Base-by-base conservation (phyloP, 2,329 filamentous ascomycete genomes). In the Gnomoniopsis sp. region DNA sequence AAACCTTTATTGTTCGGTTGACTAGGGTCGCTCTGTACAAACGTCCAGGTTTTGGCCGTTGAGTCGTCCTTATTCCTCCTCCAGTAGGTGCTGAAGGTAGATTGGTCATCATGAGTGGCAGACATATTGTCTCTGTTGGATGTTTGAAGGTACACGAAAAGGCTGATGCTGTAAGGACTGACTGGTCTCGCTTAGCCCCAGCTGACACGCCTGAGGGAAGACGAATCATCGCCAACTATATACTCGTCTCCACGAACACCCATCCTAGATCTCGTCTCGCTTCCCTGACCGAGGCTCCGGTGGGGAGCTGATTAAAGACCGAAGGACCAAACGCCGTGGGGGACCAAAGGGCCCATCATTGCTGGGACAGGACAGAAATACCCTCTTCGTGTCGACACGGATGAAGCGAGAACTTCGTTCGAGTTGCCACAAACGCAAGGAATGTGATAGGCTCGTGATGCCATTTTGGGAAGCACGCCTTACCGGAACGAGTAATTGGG, bases 81-180 rank as follows among this genome's bases (percentile, higher is more conserved):
- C 77, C 78, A 78, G 59, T 77, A 81, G 11, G 71, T 65, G n/a
- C 71, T 69, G 64, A 81, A 81, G n/a, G 78, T 78, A 2, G 78
- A 77, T 59, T 75, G 70, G 17, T 64, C 65, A 22, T 44, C 61
- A 2, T 62, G 63, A 19, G 65, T 53, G 49, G 30, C 41, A 47
- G 44, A 47, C 44, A 47, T 23, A 3, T 23, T 21, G 19, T 47
- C 44, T 47, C 10, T 12, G 3, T 11, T 23, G 10, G 17, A 21
- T 10, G 21, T 15, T 47, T 47, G 19, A 7, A 2, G 11, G 44
- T 21, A 47, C 3, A 47, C 21, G 7, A 47, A 26, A 23, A 19
- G n/a, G 12, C 6, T 21, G 6, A 14, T n/a, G 21, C 23, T 22
- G 21, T 23, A 47, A 19, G 23, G 6, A 44, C 19, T 23, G 6